Base-by-base conservation (phyloP, 2,329 filamentous ascomycete species). In the Cercospora citrullina region DNA sequence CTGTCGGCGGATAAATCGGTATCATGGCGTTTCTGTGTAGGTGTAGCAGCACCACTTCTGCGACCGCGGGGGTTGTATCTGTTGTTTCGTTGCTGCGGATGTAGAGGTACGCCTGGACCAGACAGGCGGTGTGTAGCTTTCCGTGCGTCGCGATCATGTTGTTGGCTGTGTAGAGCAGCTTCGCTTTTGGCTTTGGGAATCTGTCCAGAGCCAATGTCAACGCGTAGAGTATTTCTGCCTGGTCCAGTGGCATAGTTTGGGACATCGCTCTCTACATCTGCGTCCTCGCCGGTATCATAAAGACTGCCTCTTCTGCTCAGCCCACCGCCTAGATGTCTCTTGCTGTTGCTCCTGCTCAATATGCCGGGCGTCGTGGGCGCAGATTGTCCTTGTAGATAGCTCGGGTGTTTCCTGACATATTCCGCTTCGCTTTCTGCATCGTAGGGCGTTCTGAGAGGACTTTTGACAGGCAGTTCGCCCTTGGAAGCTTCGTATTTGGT, bases 321-420 rank as follows among this genome's bases (percentile, higher is more conserved):
- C 28, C 76, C 76, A 26, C 72, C 76, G n/a, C 71, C 71, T 4
- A 76, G 68, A 28, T 75, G 75, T 65, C 75, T 77, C 31, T 79
- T 73, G 72, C 79, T 80, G 65, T 78, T 79, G 70, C 77, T 80
- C 21, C 82, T 77, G 58, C 78, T 80, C 31, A 85, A 76, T 60
- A 84, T 84, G 39, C 83, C 81, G 0, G 83, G 83, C 0, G 83
- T 84, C 1, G 81, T 79, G 4, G 83, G 83, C 3, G 83, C 82
- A 4, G 82, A 84, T 68, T 80, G 80, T 68, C 81, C 81, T 60
- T 82, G 80, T 39, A 85, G 81, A 73, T 85, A 85, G 6, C 82
- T 84, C 8, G 76, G 72, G 59, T 79, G 77, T n/a, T 77, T 68
- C n/a, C 72, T 68, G 10, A 71, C 57, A 63, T 76, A 78, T 14